Evolutionary conservation across 1,139 yeast genomes (phyloP).

Genomic region (Yamadazyma blattariae): DNA sequence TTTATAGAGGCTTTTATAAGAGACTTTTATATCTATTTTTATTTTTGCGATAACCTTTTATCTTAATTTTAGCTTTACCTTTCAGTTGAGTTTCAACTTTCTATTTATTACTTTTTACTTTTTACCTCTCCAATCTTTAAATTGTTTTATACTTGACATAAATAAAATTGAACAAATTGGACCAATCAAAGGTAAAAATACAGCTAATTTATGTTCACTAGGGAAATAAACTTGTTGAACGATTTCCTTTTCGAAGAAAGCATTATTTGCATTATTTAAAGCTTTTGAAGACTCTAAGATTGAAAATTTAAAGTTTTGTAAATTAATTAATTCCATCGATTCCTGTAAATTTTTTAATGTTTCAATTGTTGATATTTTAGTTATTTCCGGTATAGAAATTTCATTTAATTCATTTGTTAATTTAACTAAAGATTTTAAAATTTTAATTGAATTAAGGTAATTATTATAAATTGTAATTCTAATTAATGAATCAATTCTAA

Average conservation of each 20-base stretch:
- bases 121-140: constrained; percentile 20
- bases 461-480: constrained; percentile 59
- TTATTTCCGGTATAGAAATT: constrained; percentile 78
- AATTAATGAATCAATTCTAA: constrained; percentile 65
- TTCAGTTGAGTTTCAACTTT: too few relatives aligned
- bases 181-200: constrained; percentile 83
- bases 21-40: too few relatives aligned
- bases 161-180: constrained; percentile 73
- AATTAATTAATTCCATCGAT: constrained; percentile 28
- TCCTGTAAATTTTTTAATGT: constrained; percentile 34
- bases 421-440: constrained; percentile 67
- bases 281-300: constrained; percentile 55
- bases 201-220: constrained; percentile 91
- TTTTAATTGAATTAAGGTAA: constrained; percentile 46
- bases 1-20: too few relatives aligned
- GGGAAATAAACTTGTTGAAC: constrained; percentile 94
- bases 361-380: constrained; percentile 44
- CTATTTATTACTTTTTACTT: background rate
- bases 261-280: constrained; percentile 58
- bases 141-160: constrained; percentile 48
- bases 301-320: constrained; percentile 42
- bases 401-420: constrained; percentile 66
- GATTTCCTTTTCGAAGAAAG: constrained; percentile 92
- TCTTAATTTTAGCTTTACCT: too few relatives aligned
- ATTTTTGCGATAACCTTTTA: too few relatives aligned